Evolutionary conservation across 108 stramenopile species (phyloP).

Genomic region (Aurantiochytrium sp.): DNA sequence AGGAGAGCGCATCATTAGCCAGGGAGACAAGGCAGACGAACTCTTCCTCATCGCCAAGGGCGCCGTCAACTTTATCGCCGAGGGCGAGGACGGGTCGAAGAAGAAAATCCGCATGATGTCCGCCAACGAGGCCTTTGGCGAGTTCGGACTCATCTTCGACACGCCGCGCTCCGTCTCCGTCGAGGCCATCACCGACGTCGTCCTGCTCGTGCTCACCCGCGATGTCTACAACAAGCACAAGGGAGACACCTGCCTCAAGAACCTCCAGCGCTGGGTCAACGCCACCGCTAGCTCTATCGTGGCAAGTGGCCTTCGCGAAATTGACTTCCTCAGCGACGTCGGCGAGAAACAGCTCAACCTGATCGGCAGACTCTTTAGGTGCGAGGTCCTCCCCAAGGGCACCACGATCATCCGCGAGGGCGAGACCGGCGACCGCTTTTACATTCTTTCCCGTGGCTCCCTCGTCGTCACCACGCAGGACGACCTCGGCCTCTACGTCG

Average conservation of each 20-base stretch:
- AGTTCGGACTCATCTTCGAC: not conserved
- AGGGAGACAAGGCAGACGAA: not conserved
- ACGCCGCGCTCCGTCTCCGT: not conserved
- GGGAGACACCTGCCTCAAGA: not conserved
- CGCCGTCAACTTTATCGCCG: not conserved
- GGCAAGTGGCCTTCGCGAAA: not conserved
- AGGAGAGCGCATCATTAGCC: not conserved
- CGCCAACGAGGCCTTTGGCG: not conserved
- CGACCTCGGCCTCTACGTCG: not conserved
- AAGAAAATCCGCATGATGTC: not conserved
- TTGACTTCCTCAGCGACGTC: constrained; percentile 1
- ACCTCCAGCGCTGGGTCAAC: constrained; percentile 13
- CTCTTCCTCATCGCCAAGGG: constrained; percentile 4
- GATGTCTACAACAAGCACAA: not conserved
- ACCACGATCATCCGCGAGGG: not conserved
- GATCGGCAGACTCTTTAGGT: not conserved
- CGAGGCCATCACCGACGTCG: not conserved
- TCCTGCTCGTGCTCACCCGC: not conserved
- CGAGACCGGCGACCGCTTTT: not conserved
- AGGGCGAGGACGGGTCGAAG: not conserved
- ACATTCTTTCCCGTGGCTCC: not conserved
- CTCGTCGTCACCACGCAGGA: constrained; percentile 11
- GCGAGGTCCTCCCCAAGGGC: not conserved
- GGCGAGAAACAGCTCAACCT: not conserved
- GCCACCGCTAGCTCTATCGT: constrained; percentile 8